Conservation (phyloP, 441 rosid genomes). For the Populus hybrid region DNA sequence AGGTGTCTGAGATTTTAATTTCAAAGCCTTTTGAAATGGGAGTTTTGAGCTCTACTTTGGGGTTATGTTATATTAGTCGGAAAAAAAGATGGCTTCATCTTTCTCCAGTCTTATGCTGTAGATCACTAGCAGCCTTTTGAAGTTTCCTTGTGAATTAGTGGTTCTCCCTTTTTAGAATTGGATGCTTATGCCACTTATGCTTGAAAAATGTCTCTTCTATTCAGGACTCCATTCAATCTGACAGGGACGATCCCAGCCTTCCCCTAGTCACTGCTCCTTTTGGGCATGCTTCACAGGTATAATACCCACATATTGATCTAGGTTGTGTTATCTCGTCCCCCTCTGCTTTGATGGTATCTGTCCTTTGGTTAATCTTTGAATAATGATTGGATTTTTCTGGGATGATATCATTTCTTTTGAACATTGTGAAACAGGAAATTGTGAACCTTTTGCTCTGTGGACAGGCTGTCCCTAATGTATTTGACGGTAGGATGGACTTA, state of each 20-base stretch:
- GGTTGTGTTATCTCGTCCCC: not conserved
- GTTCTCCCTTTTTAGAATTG: too few relatives aligned
- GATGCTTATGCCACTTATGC: constrained; percentile 4
- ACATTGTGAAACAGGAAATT: constrained; percentile 71
- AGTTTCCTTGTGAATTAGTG: too few relatives aligned
- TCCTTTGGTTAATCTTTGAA: constrained; percentile 1
- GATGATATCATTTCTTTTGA: constrained; percentile 8
- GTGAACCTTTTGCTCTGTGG: constrained; percentile 91
- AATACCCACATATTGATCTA: constrained; percentile 1
- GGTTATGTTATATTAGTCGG: too few relatives aligned
- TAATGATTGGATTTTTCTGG: constrained; percentile 8
- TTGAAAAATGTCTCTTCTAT: constrained; percentile 10
- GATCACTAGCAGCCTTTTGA: too few relatives aligned
- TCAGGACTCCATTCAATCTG: constrained; percentile 82
- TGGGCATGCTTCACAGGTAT: constrained; percentile 99
- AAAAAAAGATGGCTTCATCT: too few relatives aligned
- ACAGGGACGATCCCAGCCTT: constrained; percentile 88
- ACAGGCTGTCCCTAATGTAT: constrained; percentile 93
- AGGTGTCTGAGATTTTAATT: too few relatives aligned
- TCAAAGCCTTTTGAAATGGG: too few relatives aligned
- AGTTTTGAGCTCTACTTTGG: too few relatives aligned
- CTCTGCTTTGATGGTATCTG: not conserved
- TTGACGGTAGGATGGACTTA: constrained; percentile 94
- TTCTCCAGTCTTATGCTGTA: too few relatives aligned
- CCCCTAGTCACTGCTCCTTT: constrained; percentile 97